These are phyloP conservation scores for Aspergillus eucalypticola DNA, from an alignment of 2,329 filamentous ascomycete genomes.

Conservation along the genomic window DNA sequence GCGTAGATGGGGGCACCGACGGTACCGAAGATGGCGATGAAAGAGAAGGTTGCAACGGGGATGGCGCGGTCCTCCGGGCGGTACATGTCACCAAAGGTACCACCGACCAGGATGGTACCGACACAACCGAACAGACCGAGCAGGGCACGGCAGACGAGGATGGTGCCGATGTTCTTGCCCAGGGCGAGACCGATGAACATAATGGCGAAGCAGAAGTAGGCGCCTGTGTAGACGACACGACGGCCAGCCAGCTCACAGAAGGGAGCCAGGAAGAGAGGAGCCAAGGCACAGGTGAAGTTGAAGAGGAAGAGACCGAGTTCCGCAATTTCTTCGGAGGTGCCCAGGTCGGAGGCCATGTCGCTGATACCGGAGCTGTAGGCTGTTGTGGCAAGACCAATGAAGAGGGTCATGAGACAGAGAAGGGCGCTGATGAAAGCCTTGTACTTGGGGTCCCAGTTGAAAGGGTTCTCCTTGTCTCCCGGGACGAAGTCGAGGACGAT, in stretches of 20 bases:
- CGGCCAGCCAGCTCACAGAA: constrained; percentile 54
- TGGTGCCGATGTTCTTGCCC: constrained; percentile 51
- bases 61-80: constrained; percentile 47
- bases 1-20: constrained; percentile 57
- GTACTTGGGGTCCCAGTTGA: constrained; percentile 51
- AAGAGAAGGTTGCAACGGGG: constrained; percentile 53
- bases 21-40: constrained; percentile 54
- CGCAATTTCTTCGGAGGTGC: constrained; percentile 45
- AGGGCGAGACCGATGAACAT: constrained; percentile 53
- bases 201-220: constrained; percentile 49
- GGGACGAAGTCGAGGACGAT: constrained; percentile 50
- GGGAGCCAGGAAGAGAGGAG: constrained; percentile 51
- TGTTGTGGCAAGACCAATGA: constrained; percentile 57
- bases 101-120: constrained; percentile 53
- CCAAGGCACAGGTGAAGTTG: constrained; percentile 52
- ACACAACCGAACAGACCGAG: constrained; percentile 54
- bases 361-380: constrained; percentile 54
- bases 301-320: constrained; percentile 54
- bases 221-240: constrained; percentile 49
- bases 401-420: constrained; percentile 55
- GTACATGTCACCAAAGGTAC: constrained; percentile 55
- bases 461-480: constrained; percentile 53
- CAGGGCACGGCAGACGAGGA: constrained; percentile 49
- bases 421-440: constrained; percentile 51
- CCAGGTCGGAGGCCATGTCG: constrained; percentile 49